phyloP scores from a whole-genome alignment of 2,329 filamentous ascomycete genomes.

The Waltergamsia citrina region DNA sequence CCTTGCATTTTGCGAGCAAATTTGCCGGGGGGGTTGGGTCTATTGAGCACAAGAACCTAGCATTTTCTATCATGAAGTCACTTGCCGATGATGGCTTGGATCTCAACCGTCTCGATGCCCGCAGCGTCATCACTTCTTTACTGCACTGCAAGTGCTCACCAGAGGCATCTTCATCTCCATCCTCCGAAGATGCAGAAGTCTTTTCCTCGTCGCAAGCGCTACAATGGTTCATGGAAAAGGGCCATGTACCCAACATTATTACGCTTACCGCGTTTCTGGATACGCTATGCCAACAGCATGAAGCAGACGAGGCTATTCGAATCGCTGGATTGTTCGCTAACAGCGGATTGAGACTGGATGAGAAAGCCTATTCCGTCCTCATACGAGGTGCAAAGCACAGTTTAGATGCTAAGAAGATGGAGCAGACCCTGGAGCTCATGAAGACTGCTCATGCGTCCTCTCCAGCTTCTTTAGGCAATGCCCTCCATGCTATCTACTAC shows the following conservation, averaged over 20 bases:
- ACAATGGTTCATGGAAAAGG: slow-evolving; percentile 42
- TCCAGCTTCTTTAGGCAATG: slow-evolving; percentile 23
- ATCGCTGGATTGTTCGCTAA: slow-evolving; percentile 10
- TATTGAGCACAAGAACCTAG: slow-evolving; percentile 32
- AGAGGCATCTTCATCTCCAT: not conserved
- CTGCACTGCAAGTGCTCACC: slow-evolving; percentile 19
- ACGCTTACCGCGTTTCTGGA: slow-evolving; percentile 60
- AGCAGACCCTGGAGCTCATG: slow-evolving; percentile 22
- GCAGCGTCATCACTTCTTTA: slow-evolving; percentile 49
- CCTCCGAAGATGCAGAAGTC: not conserved
- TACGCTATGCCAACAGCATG: slow-evolving; percentile 45
- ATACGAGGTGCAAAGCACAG: slow-evolving; percentile 59
- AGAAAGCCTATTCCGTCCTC: slow-evolving; percentile 58
- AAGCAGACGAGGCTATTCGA: slow-evolving; percentile 1
- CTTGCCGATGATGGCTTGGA: slow-evolving; percentile 28
- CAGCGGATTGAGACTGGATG: slow-evolving; percentile 49
- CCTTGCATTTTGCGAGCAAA: slow-evolving; percentile 34
- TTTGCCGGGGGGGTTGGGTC: slow-evolving; percentile 28
- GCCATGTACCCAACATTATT: slow-evolving; percentile 52
- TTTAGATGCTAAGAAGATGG: slow-evolving; percentile 43
- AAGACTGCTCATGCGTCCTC: slow-evolving; percentile 38
- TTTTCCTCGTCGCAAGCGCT: slow-evolving; percentile 21
- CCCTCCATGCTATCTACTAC: slow-evolving; percentile 39
- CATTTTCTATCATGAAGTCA: slow-evolving; percentile 29
- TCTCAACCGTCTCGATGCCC: slow-evolving; percentile 34